Evolutionary conservation across 306 rosid genomes (phyloP).

Genomic region (Ochetophila trinervis): DNA sequence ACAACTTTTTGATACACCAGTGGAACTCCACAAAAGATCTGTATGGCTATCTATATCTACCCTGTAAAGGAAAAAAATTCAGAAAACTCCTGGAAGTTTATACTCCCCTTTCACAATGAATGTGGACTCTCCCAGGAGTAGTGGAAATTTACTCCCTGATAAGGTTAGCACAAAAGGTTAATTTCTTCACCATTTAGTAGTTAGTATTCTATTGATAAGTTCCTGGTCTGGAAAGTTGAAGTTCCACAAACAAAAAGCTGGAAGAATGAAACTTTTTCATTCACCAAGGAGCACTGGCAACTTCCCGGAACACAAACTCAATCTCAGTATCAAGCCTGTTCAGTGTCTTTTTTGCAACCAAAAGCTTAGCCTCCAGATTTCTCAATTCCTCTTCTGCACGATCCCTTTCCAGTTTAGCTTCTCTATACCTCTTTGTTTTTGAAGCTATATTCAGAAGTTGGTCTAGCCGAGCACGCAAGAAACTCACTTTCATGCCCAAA

Average conservation of each 20-base stretch:
- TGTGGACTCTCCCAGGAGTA: too few relatives aligned
- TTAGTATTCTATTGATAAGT: background rate
- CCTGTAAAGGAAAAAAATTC: too few relatives aligned
- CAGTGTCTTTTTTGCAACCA: conserved; percentile 15
- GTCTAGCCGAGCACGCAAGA: conserved; percentile 40
- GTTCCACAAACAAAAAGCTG: background rate
- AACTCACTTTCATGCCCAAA: conserved; percentile 52
- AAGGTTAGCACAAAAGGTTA: background rate
- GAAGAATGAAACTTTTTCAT: background rate
- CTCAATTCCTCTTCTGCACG: conserved; percentile 26
- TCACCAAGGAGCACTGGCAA: conserved; percentile 54
- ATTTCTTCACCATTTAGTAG: conserved; percentile 1
- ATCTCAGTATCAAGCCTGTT: conserved; percentile 32
- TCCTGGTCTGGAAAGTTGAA: background rate
- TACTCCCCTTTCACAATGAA: too few relatives aligned
- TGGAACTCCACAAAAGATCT: too few relatives aligned
- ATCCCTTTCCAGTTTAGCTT: conserved; percentile 26
- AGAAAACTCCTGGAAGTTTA: too few relatives aligned
- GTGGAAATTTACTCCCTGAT: too few relatives aligned
- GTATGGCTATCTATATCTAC: too few relatives aligned
- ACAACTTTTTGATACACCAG: too few relatives aligned
- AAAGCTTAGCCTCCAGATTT: conserved; percentile 21
- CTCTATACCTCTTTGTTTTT: conserved; percentile 23
- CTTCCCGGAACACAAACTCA: conserved; percentile 33
- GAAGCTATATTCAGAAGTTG: conserved; percentile 30